Conservation (phyloP, 1,284 basidiomycete species). For the Ustilago shanxiensis region DNA sequence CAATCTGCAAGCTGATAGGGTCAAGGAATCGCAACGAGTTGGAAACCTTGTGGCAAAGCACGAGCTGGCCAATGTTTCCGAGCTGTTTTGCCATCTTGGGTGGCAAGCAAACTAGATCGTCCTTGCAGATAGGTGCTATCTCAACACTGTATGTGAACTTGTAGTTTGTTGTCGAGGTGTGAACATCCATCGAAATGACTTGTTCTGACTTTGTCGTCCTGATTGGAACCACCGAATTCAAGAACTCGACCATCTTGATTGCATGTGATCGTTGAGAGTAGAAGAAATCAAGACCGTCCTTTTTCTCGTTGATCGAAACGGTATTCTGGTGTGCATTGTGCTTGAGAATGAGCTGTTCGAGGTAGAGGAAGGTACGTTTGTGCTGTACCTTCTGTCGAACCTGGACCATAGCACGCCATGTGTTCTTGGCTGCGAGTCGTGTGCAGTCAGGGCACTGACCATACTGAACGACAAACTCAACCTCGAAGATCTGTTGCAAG, state of each 20-base stretch:
- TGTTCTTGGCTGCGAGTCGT: conserved; percentile 95
- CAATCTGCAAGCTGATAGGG: conserved; percentile 84
- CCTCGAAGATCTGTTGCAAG: conserved; percentile 96
- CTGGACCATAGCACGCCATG: conserved; percentile 97
- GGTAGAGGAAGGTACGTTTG: conserved; percentile 96
- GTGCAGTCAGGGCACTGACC: conserved; percentile 96
- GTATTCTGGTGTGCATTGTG: conserved; percentile 97
- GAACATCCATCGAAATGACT: conserved; percentile 90
- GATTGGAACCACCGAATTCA: conserved; percentile 87
- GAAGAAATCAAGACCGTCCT: conserved; percentile 97
- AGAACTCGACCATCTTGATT: conserved; percentile 97
- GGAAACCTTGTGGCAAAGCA: conserved; percentile 89
- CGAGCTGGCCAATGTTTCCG: conserved; percentile 87
- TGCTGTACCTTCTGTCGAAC: conserved; percentile 90
- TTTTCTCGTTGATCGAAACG: conserved; percentile 89
- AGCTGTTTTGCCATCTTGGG: conserved; percentile 82
- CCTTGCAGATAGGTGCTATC: conserved; percentile 96
- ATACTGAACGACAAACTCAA: conserved; percentile 94
- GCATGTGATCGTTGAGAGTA: conserved; percentile 91
- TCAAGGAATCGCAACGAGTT: conserved; percentile 92
- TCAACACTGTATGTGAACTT: conserved; percentile 99
- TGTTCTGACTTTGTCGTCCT: conserved; percentile 91
- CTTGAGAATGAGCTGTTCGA: conserved; percentile 97
- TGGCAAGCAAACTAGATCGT: conserved; percentile 93
- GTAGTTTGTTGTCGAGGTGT: conserved; percentile 92